Conservation (phyloP, 495 filamentous ascomycete genomes). For the Friedmanniomyces endolithicus region DNA sequence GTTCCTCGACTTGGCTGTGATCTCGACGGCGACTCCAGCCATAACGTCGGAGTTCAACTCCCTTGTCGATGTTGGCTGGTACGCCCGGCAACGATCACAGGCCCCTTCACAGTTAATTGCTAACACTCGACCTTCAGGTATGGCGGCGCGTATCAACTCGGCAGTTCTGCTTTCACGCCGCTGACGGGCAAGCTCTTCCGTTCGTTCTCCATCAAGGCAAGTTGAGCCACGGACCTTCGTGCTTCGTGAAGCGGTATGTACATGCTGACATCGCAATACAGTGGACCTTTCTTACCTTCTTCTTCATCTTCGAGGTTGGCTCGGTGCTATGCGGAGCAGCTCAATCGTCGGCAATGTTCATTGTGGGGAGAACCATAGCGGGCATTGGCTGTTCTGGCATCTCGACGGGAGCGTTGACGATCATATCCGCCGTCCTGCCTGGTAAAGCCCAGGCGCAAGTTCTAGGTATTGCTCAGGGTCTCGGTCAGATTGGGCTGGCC, state of each 20-base stretch:
- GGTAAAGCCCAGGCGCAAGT: not conserved
- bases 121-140: constrained; percentile 18
- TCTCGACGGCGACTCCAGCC: constrained; percentile 23
- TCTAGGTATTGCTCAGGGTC: constrained; percentile 20
- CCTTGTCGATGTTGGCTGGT: constrained; percentile 28
- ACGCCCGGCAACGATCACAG: constrained; percentile 13
- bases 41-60: constrained; percentile 28
- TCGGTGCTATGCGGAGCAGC: constrained; percentile 15
- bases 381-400: constrained; percentile 17
- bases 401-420: constrained; percentile 6
- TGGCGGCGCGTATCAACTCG: constrained; percentile 27
- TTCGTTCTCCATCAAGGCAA: constrained; percentile 24
- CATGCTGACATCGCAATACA: not conserved
- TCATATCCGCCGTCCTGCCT: constrained; percentile 18
- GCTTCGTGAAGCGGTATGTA: not conserved
- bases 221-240: not conserved
- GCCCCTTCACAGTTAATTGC: not conserved
- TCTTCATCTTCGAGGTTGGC: constrained; percentile 16
- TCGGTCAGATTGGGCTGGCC: constrained; percentile 27
- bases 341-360: constrained; percentile 18
- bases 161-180: constrained; percentile 23
- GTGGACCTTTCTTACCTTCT: constrained; percentile 18
- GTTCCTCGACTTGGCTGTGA: constrained; percentile 21
- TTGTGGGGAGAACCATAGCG: constrained; percentile 14
- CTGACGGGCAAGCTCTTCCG: constrained; percentile 28